Evolutionary conservation across 1,284 basidiomycete genomes (phyloP).

Genomic region (Blastosporella zonata): DNA sequence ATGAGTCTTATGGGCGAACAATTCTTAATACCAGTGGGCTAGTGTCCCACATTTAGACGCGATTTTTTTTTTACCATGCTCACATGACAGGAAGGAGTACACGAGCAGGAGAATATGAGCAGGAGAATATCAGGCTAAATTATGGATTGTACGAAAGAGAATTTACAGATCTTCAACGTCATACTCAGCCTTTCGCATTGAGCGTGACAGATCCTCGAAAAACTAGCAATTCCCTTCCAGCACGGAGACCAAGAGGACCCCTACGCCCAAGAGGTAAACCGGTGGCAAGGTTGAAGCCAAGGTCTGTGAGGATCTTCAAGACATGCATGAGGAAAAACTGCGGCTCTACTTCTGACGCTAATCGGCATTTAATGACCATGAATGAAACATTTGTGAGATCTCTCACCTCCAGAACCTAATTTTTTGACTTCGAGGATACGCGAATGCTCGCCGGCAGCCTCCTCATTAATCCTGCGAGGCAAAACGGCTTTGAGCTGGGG

Average conservation of each 20-base stretch:
- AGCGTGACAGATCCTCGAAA: conserved; percentile 34
- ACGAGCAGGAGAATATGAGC: no score
- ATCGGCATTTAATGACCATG: not conserved
- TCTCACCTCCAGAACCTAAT: conserved; percentile 35
- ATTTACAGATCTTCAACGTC: not conserved
- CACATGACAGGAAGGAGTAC: not conserved
- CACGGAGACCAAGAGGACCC: conserved; percentile 37
- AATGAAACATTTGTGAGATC: not conserved
- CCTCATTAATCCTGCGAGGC: conserved; percentile 50
- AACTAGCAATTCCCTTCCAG: conserved; percentile 41
- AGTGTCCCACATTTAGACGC: not conserved
- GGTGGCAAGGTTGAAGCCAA: conserved; percentile 41
- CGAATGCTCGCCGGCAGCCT: conserved; percentile 44
- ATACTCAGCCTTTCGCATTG: conserved; percentile 6
- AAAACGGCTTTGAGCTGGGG: conserved; percentile 43
- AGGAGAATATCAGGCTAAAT: no score
- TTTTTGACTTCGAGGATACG: conserved; percentile 48
- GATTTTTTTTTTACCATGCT: not conserved
- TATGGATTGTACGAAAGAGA: not conserved
- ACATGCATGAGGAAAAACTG: conserved; percentile 43
- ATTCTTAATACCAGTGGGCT: not conserved
- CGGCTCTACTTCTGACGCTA: conserved; percentile 30
- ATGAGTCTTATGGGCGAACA: conserved; percentile 11
- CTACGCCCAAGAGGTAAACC: conserved; percentile 42
- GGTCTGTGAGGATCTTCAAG: conserved; percentile 37